Base-by-base conservation (phyloP, 352 stramenopile genomes). In the Pythium volutum region DNA sequence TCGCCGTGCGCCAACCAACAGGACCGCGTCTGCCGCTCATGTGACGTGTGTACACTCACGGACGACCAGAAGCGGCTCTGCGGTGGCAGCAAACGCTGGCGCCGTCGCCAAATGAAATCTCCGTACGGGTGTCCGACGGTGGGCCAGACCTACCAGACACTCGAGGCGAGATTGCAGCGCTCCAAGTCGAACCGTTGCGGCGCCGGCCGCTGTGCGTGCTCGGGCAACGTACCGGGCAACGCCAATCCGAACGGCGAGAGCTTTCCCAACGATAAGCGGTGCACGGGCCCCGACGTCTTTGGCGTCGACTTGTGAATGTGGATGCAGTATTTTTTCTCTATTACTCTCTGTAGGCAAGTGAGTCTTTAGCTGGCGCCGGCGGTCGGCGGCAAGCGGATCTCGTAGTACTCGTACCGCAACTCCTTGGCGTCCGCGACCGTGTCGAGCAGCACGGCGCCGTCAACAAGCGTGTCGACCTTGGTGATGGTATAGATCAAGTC, bases 381-480 rank as follows among this genome's bases (percentile, higher is more conserved):
- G 31, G 20, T 22, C 2, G 58, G 56, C 15, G 65, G 56, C 50
- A 82, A 56, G 60, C 79, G 83, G 53, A 95, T 95, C 68, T 92
- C 82, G 61, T 95, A 95, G 57, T 89, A 89, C 66, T 95, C 85
- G 69, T 95, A 95, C 25, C 77, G 77, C n/a, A 95, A 69, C 50
- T 93, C 83, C 51, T 81, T 77, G 16, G 78, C 81, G 47, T 95
- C 85, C 4, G 61, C 74, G 15, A 95, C 83, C 7, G 85, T 91
- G 50, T 91, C 82, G 14, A 95, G 77, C 46, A 95, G 74, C 41
- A 79, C 66, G 33, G 51, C 31, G 4, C 85, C 85, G 23, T 93
- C 81, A 4, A 68, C 39, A 9, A 95, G 62, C 18, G 83, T 53
- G 26, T 75, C 67, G 7, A 93, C 83, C 22, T 79, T 79, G 12